Evolutionary conservation across 2,329 filamentous ascomycete species (phyloP), one percentile per base, ranked within the genome.

Genomic region (Thielaviopsis populi): DNA sequence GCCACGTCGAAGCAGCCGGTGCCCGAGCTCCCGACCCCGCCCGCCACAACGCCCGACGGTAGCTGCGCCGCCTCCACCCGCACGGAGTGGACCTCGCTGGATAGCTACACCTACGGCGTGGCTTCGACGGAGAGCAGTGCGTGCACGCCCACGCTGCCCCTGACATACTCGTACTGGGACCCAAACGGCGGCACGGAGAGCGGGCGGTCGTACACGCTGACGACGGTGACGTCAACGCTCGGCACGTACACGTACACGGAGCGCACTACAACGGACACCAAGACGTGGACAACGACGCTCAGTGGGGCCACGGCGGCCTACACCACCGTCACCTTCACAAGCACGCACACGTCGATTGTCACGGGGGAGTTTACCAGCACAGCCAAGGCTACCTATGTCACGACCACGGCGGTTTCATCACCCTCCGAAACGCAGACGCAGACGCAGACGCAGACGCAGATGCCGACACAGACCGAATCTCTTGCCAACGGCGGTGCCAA

Each of bases 241-340:
- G 60, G 59, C 40, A 66, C 65, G 10, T 64, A 64, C 50, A 64
- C 65, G 15, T 62, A 58, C 30, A 27, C 46, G 10, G 42, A 37
- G 22, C 59, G 24, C 22, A 66, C 65, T 13, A 64, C 59, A 30
- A 64, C 61, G 2, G 46, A 40, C 2, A 42, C 30, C 42, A 60
- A 54, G n/a, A 63, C 43, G 7, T 64, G 48, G 65, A 66, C 65
- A 8, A 66, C 65, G 22, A 66, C 65, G 19, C 58, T 66, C 19
- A 63, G 58, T n/a, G 59, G 62, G 19, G 59, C 50, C 17, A 61
- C 48, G 30, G 65, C 54, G 19, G 58, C 65, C n/a, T 64, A 64
- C 17, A 66, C 63, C 1, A 64, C 65, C 2, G 50, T 64, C n/a
- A 66, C 62, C 2, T 66, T 60, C 33, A 66, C 65, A 6, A 62